Base-by-base conservation (phyloP, 148 eudicot genomes). In the Heliamphora exappendiculata region DNA sequence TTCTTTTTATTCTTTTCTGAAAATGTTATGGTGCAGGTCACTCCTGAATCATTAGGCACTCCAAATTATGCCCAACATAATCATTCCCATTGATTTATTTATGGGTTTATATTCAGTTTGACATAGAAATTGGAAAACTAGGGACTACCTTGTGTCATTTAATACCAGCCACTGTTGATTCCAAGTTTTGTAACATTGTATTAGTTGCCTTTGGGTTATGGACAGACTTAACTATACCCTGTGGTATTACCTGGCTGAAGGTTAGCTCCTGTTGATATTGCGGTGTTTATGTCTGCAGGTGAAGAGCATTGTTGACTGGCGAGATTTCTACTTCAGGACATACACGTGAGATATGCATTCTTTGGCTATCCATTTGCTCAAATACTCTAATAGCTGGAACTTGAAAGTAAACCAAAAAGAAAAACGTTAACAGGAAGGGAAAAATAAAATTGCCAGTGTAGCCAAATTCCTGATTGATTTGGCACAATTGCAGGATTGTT, bases 241-340 rank as follows among this genome's bases (percentile, higher is more conserved):
- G 36, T 51, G 53, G 62, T 8, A 42, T 57, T 77, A 26, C 36
- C 7, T 8, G 24, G 34, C 60, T 60, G 16, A 37, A 24, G 22
- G 22, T 17, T 45, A 44, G 47, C 29, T 54, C 20, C 17, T 51
- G n/a, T 42, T 74, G 54, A 70, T 76, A 54, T 50, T 75, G 31
- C 44, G 65, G 72, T 8, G 29, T 70, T 74, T 29, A 58, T 79
- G 47, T 72, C 49, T 86, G 71, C 85, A 93, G 98, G 94, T 93
- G 50, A 95, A 95, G 85, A 87, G 96, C 82, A 74, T 95, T 51
- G 90, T 95, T 33, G 99, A 95, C 37, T 95, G 99, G 99, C 81
- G 96, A 70, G 96, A 84, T 78, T 95, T 95, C 88, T 95, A 88
- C 85, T 20, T 49, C 74, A 86, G 83, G 73, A 91, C 89, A 1